Base-by-base conservation (phyloP, 345 rosid genomes). In the Eucalyptus pauciflora region DNA sequence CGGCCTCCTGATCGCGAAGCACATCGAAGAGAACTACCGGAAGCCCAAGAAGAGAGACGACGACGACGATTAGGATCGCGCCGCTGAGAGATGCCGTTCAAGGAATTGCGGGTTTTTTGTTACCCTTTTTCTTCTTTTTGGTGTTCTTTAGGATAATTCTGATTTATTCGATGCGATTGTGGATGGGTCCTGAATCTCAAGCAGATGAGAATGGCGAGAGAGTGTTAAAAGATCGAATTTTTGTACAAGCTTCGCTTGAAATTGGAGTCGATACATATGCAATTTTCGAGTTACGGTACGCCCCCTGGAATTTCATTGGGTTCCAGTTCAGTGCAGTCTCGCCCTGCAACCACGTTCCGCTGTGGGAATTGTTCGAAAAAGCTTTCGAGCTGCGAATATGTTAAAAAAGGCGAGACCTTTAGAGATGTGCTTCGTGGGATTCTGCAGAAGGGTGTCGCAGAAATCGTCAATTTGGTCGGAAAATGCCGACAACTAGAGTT, bases 21-120 rank as follows among this genome's bases (percentile, higher is more conserved):
- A 92, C 92, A 87, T 93, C 91, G 99, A 96, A 54, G 95, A 95
- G 91, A 93, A 76, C 24, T 93, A 95, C 79, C 93, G 98, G 67
- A 95, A 94, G 91, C 98, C 98, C 45, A 46, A 50, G 45, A 87
- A 87, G 86, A 51, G 86, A 1, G 88, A 86, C 85, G 71, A n/a
- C 88, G 54, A 58, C 43, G 89, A 81, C 87, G 80, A 89, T 43
- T 86, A 87, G 85, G 48, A 37, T 76, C 27, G 48, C 80, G 1
- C 29, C 41, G 10, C 79, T 0, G 43, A 67, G 22, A 33, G 46
- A 71, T 71, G 81, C 45, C 24, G 80, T 71, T 2, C 24, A 71
- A 71, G 81, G 81, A 37, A 8, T 69, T 71, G 45, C 81, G 25
- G 45, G 85, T 11, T 76, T 76, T 76, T 41, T 2, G 7, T 37